These are phyloP conservation scores for Royoungia palumana DNA, from an alignment of 768 basidiomycete species.

Conservation along the genomic window DNA sequence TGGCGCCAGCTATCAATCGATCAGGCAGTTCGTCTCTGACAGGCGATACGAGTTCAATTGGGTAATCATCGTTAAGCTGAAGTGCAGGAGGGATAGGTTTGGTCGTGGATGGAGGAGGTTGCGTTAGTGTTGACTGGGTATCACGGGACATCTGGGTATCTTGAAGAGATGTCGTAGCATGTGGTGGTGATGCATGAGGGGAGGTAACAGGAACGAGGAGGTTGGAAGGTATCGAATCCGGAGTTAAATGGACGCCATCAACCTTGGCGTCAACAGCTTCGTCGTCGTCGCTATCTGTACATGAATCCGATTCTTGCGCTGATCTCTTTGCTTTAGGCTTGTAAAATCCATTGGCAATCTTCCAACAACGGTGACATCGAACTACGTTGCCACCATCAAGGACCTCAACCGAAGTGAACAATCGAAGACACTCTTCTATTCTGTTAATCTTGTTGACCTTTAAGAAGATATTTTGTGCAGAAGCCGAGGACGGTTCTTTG, in stretches of 20 bases:
- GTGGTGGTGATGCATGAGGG: constrained; percentile 16
- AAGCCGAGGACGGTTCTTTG: constrained; percentile 22
- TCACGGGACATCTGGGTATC: constrained; percentile 28
- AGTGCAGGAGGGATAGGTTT: constrained; percentile 28
- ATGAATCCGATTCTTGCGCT: constrained; percentile 27
- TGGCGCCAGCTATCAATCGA: constrained; percentile 48
- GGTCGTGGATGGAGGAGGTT: constrained; percentile 9
- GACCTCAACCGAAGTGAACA: constrained; percentile 92
- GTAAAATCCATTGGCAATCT: constrained; percentile 71
- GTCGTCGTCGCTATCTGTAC: constrained; percentile 33
- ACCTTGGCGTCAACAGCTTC: constrained; percentile 20
- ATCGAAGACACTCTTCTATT: constrained; percentile 70
- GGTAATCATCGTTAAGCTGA: constrained; percentile 23
- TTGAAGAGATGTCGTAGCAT: constrained; percentile 40
- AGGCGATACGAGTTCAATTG: constrained; percentile 18
- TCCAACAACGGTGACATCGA: constrained; percentile 93
- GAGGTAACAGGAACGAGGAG: constrained; percentile 7
- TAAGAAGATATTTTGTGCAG: constrained; percentile 26
- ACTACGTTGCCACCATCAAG: constrained; percentile 94
- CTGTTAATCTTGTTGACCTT: constrained; percentile 26
- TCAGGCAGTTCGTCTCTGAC: constrained; percentile 17
- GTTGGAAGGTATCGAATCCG: constrained; percentile 29
- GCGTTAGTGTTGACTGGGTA: constrained; percentile 18
- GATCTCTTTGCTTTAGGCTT: constrained; percentile 26
- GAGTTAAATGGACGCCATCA: constrained; percentile 12